These are phyloP conservation scores for Paecilomyces fulvus DNA, from an alignment of 2,329 filamentous ascomycete species.

Conservation along the genomic window DNA sequence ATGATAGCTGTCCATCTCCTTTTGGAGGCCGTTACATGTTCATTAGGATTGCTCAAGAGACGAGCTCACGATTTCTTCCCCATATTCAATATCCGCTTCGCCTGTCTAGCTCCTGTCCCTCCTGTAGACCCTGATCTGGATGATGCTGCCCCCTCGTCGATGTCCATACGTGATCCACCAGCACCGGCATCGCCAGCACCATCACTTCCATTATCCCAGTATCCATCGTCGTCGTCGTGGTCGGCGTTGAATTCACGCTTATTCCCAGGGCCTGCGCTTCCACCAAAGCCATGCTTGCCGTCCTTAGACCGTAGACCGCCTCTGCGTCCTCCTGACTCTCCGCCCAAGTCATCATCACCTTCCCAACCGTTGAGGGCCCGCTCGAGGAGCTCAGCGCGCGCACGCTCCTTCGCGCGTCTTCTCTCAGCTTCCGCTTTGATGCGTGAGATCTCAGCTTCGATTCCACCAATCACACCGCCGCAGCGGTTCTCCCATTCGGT, in stretches of 20 bases:
- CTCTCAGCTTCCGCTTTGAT: conserved; percentile 53
- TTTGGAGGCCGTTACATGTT: neutral
- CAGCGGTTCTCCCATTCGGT: conserved; percentile 73
- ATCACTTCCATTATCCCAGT: conserved; percentile 22
- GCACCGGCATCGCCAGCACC: conserved; percentile 17
- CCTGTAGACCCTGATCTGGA: conserved; percentile 11
- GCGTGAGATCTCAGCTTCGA: conserved; percentile 65
- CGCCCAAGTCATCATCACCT: conserved; percentile 13
- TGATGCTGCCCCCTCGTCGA: conserved; percentile 26
- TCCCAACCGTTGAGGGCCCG: conserved; percentile 38
- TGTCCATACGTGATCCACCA: conserved; percentile 29
- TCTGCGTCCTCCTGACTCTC: conserved; percentile 1
- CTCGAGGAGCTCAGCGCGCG: conserved; percentile 43
- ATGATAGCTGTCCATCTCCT: neutral
- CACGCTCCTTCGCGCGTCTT: conserved; percentile 44
- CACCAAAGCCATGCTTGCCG: conserved; percentile 6
- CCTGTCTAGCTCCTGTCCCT: conserved; percentile 16
- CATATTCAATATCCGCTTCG: conserved; percentile 25
- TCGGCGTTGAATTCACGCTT: conserved; percentile 34
- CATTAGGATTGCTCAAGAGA: neutral
- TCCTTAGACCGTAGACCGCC: neutral
- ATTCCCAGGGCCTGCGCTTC: conserved; percentile 17
- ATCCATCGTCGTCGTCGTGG: conserved; percentile 30
- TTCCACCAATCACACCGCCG: conserved; percentile 59
- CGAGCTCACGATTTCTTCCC: conserved; percentile 24